Conservation (phyloP, 441 rosid species). For the Brassica hybrid region DNA sequence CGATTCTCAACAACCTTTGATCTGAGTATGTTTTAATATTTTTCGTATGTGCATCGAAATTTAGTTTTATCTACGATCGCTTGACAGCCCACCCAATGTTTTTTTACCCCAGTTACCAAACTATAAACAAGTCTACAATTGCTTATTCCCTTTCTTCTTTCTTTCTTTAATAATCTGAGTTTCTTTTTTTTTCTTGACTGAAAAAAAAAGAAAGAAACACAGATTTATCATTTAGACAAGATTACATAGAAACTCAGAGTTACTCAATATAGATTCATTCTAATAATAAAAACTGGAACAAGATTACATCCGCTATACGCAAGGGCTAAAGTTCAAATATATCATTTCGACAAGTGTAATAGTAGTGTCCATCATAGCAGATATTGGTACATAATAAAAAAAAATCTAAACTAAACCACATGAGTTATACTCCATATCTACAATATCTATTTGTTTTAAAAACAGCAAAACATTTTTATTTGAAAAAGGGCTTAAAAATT, state of each 20-base stretch:
- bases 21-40: conserved; percentile 2
- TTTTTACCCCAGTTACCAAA: conserved; percentile 16
- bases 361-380: conserved; percentile 7
- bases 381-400: neutral
- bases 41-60: neutral
- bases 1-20: neutral
- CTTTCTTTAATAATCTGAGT: neutral
- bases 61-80: conserved; percentile 1
- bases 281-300: neutral
- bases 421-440: neutral
- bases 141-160: conserved; percentile 24
- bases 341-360: conserved; percentile 9
- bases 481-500: neutral
- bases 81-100: conserved; percentile 17
- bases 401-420: neutral
- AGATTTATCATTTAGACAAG: too few species aligned
- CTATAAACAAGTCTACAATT: conserved; percentile 12
- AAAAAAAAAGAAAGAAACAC: too few species aligned
- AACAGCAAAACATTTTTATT: neutral
- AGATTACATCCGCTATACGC: neutral
- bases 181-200: too few species aligned
- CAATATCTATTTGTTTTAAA: neutral
- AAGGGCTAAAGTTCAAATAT: neutral
- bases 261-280: neutral
- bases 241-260: too few species aligned